Evolutionary conservation across 2,329 filamentous ascomycete species (phyloP), one percentile per base, ranked within the genome.

Genomic region (Trichoderma koningii): DNA sequence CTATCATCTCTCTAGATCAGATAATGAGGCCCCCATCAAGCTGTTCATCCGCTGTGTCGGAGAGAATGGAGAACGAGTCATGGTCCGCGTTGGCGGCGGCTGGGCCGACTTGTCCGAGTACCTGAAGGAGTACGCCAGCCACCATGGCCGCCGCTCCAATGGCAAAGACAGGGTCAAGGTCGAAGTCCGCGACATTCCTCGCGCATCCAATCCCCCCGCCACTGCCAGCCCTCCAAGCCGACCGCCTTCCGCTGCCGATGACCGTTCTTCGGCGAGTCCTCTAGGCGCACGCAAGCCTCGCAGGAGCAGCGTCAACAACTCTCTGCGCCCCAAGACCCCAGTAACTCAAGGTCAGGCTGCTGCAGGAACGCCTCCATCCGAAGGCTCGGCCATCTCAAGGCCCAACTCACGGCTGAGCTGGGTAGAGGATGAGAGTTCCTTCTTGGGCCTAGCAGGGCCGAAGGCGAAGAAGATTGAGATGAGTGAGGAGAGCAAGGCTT

Each of bases 31-130:
- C 14, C 95, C 95, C 0, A 93, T 97, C 73, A 98, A 97, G 77
- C 85, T 99, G 5, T 96, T 96, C 72, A 93, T 99, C 60, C 90
- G 95, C 17, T 88, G 93, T 1, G 93, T 99, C 2, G 95, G 95
- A 56, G 93, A 97, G 75, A 84, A 87, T 64, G 92, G 91, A 17
- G 93, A 98, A 76, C 88, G 95, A 59, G 93, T 98, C 67, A 98
- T 99, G 95, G 95, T 99, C 7, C 90, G 95, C 42, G 94, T 99
- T 14, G 95, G 95, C 14, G 95, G 95, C 66, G 95, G 95, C n/a
- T 99, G 95, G 95, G 93, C 93, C 15, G 95, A 99, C 76, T 81
- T 99, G 21, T 94, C 91, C 44, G 95, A 98, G 76, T 99, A 97
- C 73, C 83, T 99, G 48, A 90, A 93, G 70, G 92, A 97, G 75